phyloP scores from a whole-genome alignment of 768 basidiomycete genomes.

The Termitomyces sp. region DNA sequence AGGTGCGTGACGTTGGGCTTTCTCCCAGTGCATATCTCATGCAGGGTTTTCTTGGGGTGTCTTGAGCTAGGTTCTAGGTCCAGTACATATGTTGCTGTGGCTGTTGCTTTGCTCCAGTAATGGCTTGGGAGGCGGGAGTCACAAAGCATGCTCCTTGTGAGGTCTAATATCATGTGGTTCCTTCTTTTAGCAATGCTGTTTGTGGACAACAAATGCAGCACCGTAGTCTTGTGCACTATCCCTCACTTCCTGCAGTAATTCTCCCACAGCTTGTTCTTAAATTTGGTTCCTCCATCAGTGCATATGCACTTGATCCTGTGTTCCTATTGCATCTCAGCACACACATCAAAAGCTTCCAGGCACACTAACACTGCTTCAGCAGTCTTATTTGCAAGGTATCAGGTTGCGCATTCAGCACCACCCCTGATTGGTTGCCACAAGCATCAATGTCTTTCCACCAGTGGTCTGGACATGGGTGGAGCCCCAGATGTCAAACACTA shows the following conservation, averaged over 20 bases:
- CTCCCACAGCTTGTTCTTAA: background rate
- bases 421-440: background rate
- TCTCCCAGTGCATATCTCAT: too few species aligned
- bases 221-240: background rate
- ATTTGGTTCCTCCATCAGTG: background rate
- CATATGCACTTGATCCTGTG: background rate
- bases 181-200: background rate
- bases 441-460: background rate
- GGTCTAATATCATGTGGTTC: background rate
- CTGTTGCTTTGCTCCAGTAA: too few species aligned
- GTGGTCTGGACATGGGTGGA: background rate
- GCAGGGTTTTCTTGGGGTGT: too few species aligned
- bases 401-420: background rate
- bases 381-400: background rate
- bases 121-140: too few species aligned
- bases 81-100: too few species aligned
- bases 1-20: too few species aligned
- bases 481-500: background rate
- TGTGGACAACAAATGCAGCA: background rate
- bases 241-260: background rate
- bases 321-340: too few species aligned
- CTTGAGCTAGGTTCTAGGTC: too few species aligned
- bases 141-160: background rate
- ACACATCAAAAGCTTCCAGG: background rate
- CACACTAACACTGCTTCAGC: background rate